A percentile compares a stretch with the other conserved stretches of the same genome.
Conservation (phyloP, 257 asterid species). For the Gentiana straminea region DNA sequence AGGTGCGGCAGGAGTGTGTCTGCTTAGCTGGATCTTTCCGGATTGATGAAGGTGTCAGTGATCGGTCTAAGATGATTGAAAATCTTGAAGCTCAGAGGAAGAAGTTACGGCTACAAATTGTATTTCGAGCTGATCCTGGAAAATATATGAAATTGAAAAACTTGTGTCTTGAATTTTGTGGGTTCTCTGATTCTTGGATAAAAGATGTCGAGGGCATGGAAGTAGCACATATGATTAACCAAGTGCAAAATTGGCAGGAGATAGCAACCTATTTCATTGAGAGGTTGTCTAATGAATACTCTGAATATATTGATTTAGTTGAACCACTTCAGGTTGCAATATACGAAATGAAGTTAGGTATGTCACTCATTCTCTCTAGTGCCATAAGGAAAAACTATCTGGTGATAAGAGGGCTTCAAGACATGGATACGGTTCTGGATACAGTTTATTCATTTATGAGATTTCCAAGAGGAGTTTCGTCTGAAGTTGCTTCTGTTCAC, state of each 20-base stretch:
- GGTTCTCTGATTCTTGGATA: slow-evolving; percentile 34
- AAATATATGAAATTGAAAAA: slow-evolving; percentile 52
- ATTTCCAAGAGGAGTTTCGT: slow-evolving; percentile 59
- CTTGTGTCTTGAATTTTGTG: slow-evolving; percentile 42
- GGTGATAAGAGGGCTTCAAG: slow-evolving; percentile 26
- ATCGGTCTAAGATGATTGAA: slow-evolving; percentile 36
- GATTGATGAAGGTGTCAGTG: slow-evolving; percentile 34
- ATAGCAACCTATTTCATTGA: slow-evolving; percentile 49
- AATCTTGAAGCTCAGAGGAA: slow-evolving; percentile 47
- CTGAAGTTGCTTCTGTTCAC: slow-evolving; percentile 27
- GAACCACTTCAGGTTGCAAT: slow-evolving; percentile 76
- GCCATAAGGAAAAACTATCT: slow-evolving; percentile 20
- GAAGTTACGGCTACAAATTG: slow-evolving; percentile 40
- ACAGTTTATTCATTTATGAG: slow-evolving; percentile 50
- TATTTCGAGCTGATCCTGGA: slow-evolving; percentile 63
- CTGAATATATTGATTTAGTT: slow-evolving; percentile 52
- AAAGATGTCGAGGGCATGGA: slow-evolving; percentile 21
- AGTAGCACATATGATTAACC: slow-evolving; percentile 23
- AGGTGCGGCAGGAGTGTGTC: slow-evolving; percentile 54
- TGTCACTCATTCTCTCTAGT: slow-evolving; percentile 53
- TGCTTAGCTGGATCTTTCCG: slow-evolving; percentile 58
- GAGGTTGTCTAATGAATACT: slow-evolving; percentile 50
- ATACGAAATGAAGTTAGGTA: slow-evolving; percentile 84
- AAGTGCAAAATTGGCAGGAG: slow-evolving; percentile 76
- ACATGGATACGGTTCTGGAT: slow-evolving; percentile 37